These are phyloP conservation scores for Zymoseptoria tritici DNA, from an alignment of 2,329 filamentous ascomycete species.

Conservation along the genomic window DNA sequence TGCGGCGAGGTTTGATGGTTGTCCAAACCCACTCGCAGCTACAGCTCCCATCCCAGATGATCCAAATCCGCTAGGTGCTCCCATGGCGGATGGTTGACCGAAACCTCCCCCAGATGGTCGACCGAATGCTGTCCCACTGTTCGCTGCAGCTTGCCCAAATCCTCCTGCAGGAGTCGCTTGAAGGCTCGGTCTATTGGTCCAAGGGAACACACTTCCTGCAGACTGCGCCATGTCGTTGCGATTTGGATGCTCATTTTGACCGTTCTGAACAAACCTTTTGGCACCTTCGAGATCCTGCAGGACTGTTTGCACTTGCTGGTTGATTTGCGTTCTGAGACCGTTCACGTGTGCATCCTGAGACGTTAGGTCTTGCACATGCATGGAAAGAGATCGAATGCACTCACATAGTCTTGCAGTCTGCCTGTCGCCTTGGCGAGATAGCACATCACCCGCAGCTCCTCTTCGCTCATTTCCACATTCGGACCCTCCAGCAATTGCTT, in stretches of 20 bases:
- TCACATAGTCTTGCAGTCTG: slow-evolving; percentile 46
- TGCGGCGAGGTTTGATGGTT: slow-evolving; percentile 5
- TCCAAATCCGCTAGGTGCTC: slow-evolving; percentile 26
- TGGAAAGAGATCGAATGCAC: not conserved
- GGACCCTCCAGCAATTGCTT: slow-evolving; percentile 76
- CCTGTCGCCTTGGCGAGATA: slow-evolving; percentile 59
- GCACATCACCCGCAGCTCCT: slow-evolving; percentile 71
- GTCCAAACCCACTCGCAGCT: slow-evolving; percentile 16
- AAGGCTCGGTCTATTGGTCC: slow-evolving; percentile 1
- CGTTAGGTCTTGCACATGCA: not conserved
- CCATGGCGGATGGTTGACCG: slow-evolving; percentile 27
- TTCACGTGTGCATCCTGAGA: slow-evolving; percentile 14
- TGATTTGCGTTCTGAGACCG: slow-evolving; percentile 11
- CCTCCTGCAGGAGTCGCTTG: slow-evolving; percentile 2
- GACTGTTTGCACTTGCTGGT: slow-evolving; percentile 53
- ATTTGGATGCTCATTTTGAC: slow-evolving; percentile 66
- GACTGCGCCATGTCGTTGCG: slow-evolving; percentile 33
- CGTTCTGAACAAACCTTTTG: slow-evolving; percentile 59
- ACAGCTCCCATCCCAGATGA: slow-evolving; percentile 9
- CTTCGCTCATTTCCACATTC: slow-evolving; percentile 71
- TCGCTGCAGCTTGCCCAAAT: slow-evolving; percentile 27
- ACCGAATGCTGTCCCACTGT: slow-evolving; percentile 31
- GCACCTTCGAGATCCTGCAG: slow-evolving; percentile 64
- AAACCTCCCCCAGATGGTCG: slow-evolving; percentile 20
- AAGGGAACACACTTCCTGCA: slow-evolving; percentile 4